Base-by-base conservation (phyloP, 352 stramenopile species). In the Phytopythium ostracodes region DNA sequence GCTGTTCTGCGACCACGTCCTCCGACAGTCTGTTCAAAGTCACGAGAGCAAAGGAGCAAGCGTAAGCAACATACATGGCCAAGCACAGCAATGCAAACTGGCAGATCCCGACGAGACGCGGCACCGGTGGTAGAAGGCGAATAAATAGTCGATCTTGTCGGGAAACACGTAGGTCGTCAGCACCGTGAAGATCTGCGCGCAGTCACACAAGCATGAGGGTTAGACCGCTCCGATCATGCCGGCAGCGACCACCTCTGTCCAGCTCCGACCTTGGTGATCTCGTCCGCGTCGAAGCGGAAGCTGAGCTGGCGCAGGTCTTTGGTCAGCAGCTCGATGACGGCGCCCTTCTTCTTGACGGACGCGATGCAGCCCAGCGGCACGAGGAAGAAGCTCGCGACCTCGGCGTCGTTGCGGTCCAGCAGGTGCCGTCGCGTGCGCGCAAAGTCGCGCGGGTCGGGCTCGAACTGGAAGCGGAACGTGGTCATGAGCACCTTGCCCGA, bases 381-480 rank as follows among this genome's bases (percentile, higher is more conserved):
- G 12, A 83, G 64, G 63, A 92, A 94, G 60, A 88, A 94, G 56
- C 71, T 89, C 54, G 79, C 76, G 56, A 92, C 87, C 65, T 92
- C 83, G 31, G 85, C 79, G 17, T 80, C 70, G 15, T 59, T 47
- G n/a, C 84, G 78, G 12, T 82, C 59, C 27, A 88, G 73, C 44
- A 91, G 64, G 43, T 92, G 81, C 12, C 66, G 59, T 12, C 63
- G 71, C 51, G 80, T 72, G 57, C 75, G 75, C 47, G 81, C 80
- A 62, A 75, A 76, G 59, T 87, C 81, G 59, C 77, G 75, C 59
- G 72, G 71, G 59, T 90, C 80, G 14, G 79, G 80, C 47, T 82
- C 56, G 63, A 94, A 94, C 76, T 92, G 81, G 64, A 94, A 91
- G 56, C 86, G 83, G 69, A 84, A 94, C 22, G 83, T 92, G 29